phyloP scores from a whole-genome alignment of 352 stramenopile genomes.

The Ophiocytium majus region DNA sequence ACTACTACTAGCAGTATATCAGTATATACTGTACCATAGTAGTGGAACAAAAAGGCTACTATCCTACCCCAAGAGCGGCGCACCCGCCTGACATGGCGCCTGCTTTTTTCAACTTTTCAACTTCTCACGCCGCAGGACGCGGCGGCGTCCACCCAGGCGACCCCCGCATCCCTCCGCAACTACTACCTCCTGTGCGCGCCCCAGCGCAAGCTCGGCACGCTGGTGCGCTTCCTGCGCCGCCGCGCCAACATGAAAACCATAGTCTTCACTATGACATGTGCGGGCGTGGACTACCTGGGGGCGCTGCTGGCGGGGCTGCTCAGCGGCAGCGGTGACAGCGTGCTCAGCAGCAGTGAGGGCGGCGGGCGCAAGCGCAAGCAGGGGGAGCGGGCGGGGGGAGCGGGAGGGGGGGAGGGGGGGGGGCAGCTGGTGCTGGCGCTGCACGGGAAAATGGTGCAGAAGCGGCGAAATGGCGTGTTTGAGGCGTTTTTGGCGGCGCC shows the following conservation, averaged over 20 bases:
- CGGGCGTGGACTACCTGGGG: conserved; percentile 95
- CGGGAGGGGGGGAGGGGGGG: not conserved
- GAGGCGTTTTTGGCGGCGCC: conserved; percentile 19
- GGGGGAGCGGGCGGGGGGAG: too few species aligned
- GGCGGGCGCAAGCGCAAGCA: conserved; percentile 75
- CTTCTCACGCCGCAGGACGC: conserved; percentile 38
- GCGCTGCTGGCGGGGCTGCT: conserved; percentile 38
- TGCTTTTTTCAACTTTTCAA: too few species aligned
- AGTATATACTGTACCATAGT: too few species aligned
- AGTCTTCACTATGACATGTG: conserved; percentile 98
- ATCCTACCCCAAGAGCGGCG: too few species aligned
- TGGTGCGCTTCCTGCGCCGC: conserved; percentile 84
- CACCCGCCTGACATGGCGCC: too few species aligned
- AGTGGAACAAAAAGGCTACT: too few species aligned
- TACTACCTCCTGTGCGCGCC: conserved; percentile 89
- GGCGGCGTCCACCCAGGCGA: conserved; percentile 66
- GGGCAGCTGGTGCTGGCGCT: conserved; percentile 53
- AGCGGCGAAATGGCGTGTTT: conserved; percentile 68
- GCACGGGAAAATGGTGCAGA: conserved; percentile 68
- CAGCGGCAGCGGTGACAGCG: not conserved
- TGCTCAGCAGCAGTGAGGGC: conserved; percentile 19
- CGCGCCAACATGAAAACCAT: conserved; percentile 83
- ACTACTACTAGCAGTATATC: too few species aligned
- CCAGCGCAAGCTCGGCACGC: conserved; percentile 85
- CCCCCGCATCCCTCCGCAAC: conserved; percentile 79